Evolutionary conservation across 768 basidiomycete species (phyloP), one percentile per base, ranked within the genome.

Genomic region (Termitomyces bulborhizus): DNA sequence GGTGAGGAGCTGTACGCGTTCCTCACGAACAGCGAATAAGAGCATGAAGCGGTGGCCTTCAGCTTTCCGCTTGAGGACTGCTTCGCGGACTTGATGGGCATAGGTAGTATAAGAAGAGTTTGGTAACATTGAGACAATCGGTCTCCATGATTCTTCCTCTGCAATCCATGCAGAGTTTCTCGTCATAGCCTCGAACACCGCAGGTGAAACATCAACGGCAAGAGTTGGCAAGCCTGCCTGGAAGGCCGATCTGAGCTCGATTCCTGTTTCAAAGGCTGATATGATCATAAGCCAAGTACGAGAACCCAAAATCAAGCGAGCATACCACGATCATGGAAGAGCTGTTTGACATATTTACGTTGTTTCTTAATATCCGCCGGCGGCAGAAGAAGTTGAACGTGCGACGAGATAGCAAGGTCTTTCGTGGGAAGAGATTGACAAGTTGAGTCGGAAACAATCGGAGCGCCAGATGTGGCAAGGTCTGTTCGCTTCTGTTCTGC

Each of bases 401-500:
- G 80, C 0, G 78, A 68, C 0, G 73, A 60, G 11, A 58, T 57
- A 12, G 67, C 48, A 6, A 63, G 37, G 40, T 80, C 78, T 57
- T 76, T 79, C 36, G 70, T 63, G 2, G 75, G 63, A 1, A 72
- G 59, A 44, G 71, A 68, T 26, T 73, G 57, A 24, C 66, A 61
- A 3, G 66, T 57, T 15, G 62, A 59, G 16, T 83, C 81, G 0
- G 76, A 68, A 8, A 77, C 67, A 3, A 68, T 66, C 0, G 75
- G 70, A 7, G 79, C 82, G 2, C 85, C 86, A 11, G 84, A 81
- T 0, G 85, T 85, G 7, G 80, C 72, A 1, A 79, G 69, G 60
- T 93, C 91, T 26, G 84, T 75, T 1, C 85, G 84, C 64, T 85
- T 87, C 69, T 93, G 90, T 60, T 93, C 90, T 0, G 84, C 73